Evolutionary conservation across 148 eudicot species (phyloP), one percentile per base, ranked within the genome.

Genomic region (Pouteria glomerata): DNA sequence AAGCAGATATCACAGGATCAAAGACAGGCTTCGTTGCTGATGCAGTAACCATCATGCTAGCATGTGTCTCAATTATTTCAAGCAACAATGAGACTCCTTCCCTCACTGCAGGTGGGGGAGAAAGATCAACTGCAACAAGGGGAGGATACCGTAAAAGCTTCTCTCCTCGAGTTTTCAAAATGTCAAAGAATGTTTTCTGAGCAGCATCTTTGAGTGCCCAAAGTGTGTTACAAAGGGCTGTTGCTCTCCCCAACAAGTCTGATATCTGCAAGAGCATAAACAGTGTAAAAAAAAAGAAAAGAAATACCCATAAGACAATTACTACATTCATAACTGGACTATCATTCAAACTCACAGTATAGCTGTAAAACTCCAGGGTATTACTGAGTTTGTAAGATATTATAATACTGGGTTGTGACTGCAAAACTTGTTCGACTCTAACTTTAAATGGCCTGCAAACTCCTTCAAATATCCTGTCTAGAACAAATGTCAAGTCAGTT

Each of bases 401-500:
- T 39, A 95, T 91, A 58, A 95, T 89, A 86, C 82, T 95, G 30
- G 98, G 96, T 75, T 95, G 97, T 14, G 98, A 95, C 84, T 95
- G 98, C 79, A 95, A 74, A 71, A 95, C 98, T 88, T 95, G 98
- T 79, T 95, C 97, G 73, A 95, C 97, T 80, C 98, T 86, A 62
- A 88, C 91, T 91, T 95, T 95, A 79, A 95, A 95, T 59, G 98
- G 98, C 73, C 97, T 80, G 79, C 98, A 95, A 84, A 95, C 93
- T 69, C 98, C 98, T 86, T 95, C 98, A 71, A 95, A 95, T 18
- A 95, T 95, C 89, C 97, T 87, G 83, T 95, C 98, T 77, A 95
- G 85, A 75, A 91, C 98, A 84, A 91, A 95, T 44, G 93, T 91
- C 72, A 91, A 85, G 78, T 95, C 97, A 71, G 93, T 62, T 72